Evolutionary conservation across 2,329 filamentous ascomycete species (phyloP).

Genomic region (Xylariales sp.): DNA sequence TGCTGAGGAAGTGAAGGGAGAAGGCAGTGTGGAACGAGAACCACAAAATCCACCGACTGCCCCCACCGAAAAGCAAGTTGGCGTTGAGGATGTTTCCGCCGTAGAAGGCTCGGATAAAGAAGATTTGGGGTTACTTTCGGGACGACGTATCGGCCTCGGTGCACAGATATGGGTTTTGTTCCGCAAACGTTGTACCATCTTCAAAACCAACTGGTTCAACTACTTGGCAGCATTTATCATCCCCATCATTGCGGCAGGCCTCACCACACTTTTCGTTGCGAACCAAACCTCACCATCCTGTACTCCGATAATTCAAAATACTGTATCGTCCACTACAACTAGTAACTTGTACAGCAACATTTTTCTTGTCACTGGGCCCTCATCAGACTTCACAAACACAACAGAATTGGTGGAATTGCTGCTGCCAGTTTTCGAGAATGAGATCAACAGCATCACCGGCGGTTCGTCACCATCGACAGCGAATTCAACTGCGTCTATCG

Average conservation of each 20-base stretch:
- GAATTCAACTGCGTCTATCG: constrained; percentile 15
- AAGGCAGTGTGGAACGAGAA: constrained; percentile 23
- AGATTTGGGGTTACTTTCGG: constrained; percentile 58
- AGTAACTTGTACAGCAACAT: constrained; percentile 26
- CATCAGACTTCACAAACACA: constrained; percentile 30
- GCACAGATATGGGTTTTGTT: constrained; percentile 73
- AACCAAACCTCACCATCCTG: constrained; percentile 22
- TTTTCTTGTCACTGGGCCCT: constrained; percentile 39
- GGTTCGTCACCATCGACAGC: not conserved
- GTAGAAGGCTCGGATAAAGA: constrained; percentile 21
- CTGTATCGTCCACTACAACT: constrained; percentile 29
- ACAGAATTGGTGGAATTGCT: constrained; percentile 30
- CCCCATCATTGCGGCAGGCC: constrained; percentile 72
- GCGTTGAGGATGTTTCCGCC: constrained; percentile 15
- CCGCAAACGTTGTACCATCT: constrained; percentile 70
- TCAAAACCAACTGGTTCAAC: constrained; percentile 74
- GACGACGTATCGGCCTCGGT: constrained; percentile 63
- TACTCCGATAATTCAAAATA: constrained; percentile 23
- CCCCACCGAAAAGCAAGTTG: constrained; percentile 17
- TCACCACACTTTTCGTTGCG: constrained; percentile 73
- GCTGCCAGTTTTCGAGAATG: constrained; percentile 31
- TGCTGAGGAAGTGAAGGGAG: constrained; percentile 69
- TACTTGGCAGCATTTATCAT: constrained; percentile 71
- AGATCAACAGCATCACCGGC: constrained; percentile 12
- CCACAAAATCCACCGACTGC: constrained; percentile 7